Evolutionary conservation across 2,329 filamentous ascomycete genomes (phyloP).

Genomic region (Ascochyta pisi): DNA sequence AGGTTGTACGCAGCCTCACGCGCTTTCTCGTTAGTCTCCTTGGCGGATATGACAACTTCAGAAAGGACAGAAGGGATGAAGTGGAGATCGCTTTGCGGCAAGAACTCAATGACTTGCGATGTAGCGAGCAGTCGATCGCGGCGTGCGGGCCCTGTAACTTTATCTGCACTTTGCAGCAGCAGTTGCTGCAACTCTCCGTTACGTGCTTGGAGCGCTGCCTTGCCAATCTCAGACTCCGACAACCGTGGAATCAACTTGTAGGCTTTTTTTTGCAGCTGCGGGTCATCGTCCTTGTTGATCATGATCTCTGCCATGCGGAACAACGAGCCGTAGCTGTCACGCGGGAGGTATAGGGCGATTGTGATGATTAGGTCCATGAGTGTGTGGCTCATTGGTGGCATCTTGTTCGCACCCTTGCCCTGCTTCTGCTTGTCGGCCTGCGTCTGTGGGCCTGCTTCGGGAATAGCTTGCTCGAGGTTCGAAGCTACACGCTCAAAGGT

Average conservation of each 20-base stretch:
- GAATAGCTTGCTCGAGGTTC: slow-evolving; percentile 78
- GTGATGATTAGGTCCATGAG: slow-evolving; percentile 97
- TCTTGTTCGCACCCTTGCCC: slow-evolving; percentile 68
- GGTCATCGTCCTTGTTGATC: slow-evolving; percentile 80
- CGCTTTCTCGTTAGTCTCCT: slow-evolving; percentile 96
- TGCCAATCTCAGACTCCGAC: slow-evolving; percentile 79
- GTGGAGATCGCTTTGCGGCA: slow-evolving; percentile 80
- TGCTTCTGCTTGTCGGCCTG: slow-evolving; percentile 68
- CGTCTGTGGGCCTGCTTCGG: slow-evolving; percentile 65
- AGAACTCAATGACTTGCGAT: slow-evolving; percentile 76
- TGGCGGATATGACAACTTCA: slow-evolving; percentile 94
- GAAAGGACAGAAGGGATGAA: slow-evolving; percentile 92
- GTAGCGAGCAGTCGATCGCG: slow-evolving; percentile 87
- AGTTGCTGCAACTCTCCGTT: slow-evolving; percentile 82
- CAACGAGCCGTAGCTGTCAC: slow-evolving; percentile 81
- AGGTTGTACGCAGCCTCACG: slow-evolving; percentile 88
- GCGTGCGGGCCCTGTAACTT: slow-evolving; percentile 83
- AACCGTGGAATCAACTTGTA: slow-evolving; percentile 97
- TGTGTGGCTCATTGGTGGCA: slow-evolving; percentile 92
- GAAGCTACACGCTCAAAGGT: slow-evolving; percentile 88
- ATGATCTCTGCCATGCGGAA: slow-evolving; percentile 88
- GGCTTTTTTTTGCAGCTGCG: slow-evolving; percentile 97
- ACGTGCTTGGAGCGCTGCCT: slow-evolving; percentile 76
- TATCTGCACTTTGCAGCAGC: slow-evolving; percentile 78
- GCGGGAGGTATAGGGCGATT: slow-evolving; percentile 89